Evolutionary conservation across 169 alveolate genomes (phyloP).

Genomic region (Toxoplasma gondii): DNA sequence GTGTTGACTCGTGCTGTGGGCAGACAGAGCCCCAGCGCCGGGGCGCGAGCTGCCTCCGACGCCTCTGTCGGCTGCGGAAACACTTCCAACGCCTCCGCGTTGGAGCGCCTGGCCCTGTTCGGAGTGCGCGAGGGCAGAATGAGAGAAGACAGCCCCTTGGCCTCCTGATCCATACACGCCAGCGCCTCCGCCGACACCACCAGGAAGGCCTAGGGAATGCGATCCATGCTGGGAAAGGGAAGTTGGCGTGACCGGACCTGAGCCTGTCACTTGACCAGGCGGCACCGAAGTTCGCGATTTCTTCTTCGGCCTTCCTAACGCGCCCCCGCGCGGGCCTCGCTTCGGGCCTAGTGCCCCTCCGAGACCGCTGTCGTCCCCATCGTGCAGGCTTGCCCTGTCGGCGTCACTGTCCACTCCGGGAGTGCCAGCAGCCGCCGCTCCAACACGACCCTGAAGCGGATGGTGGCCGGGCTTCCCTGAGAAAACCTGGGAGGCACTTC

Average conservation of each 20-base stretch:
- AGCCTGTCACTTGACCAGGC: background rate
- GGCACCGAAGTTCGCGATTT: background rate
- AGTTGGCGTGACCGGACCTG: too few relatives aligned
- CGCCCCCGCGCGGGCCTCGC: constrained; percentile 1
- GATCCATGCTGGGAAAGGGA: background rate
- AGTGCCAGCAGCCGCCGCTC: background rate
- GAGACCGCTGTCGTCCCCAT: background rate
- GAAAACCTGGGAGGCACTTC: background rate
- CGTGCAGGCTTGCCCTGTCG: background rate
- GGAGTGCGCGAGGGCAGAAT: background rate
- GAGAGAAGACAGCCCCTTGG: background rate
- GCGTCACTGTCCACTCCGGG: background rate
- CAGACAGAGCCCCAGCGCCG: background rate
- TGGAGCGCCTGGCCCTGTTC: background rate
- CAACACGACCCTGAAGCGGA: background rate
- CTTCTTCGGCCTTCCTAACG: constrained; percentile 12
- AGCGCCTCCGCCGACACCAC: background rate
- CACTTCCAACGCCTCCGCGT: background rate
- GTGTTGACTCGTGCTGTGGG: background rate
- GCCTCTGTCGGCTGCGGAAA: background rate
- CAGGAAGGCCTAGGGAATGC: background rate
- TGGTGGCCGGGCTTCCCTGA: background rate
- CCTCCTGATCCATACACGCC: background rate
- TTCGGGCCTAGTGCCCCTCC: background rate
- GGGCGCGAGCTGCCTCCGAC: background rate